Evolutionary conservation across 768 basidiomycete species (phyloP), one percentile per base, ranked within the genome.

Genomic region (Russula sp.): DNA sequence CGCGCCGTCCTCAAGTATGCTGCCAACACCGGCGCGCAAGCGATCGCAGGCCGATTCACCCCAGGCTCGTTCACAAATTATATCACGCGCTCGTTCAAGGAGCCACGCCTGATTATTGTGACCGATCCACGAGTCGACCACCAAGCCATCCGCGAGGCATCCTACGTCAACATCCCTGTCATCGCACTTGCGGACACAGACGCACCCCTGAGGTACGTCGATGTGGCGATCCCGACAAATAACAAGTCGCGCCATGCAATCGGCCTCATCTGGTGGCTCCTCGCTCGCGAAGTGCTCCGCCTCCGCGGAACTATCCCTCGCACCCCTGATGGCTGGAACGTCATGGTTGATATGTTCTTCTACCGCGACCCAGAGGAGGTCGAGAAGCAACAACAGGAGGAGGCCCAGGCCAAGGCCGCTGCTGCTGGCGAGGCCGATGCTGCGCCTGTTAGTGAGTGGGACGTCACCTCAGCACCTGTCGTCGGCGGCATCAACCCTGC

Each of bases 261-360:
- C 70, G 97, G 97, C 82, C 85, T 99, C 66, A 83, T 95, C 69
- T 96, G 93, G 93, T 97, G 92, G 92, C 76, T 99, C 70, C 89
- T 99, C 68, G 90, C 91, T 72, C 90, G 97, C 70, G 97, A 99
- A 74, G 93, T 97, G 70, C 88, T 99, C 76, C 86, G 97, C 72
- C 82, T 99, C 72, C 86, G 93, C 65, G 97, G 97, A 50, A 90
- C 91, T 59, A 87, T 98, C 75, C 88, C 93, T 63, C 85, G 97
- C 70, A 88, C 92, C 45, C 75, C 84, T 65, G 94, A 96, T 65
- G 91, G 90, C 70, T 99, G 97, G 97, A 90, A 87, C 74, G 89
- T 97, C 75, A 97, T 98, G 92, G 93, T 95, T 67, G 95, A 96
- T 76, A 89, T 96, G 88, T 95, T 95, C 88, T 94, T 98, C 87